Evolutionary conservation across 129 eudicot genomes (phyloP).

Genomic region (Arctium minus): DNA sequence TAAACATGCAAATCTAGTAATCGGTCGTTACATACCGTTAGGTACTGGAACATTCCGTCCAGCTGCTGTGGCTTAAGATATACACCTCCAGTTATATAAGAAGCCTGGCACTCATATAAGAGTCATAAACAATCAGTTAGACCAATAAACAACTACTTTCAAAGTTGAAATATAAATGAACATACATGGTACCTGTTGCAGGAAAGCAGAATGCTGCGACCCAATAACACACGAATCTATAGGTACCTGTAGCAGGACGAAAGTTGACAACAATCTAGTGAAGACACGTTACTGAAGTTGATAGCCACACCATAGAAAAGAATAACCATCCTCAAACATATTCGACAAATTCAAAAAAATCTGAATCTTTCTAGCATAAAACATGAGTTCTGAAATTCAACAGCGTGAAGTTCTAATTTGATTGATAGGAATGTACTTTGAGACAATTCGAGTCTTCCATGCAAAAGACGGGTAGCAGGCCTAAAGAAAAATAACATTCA

Average conservation of each 20-base stretch:
- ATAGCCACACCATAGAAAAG: not conserved
- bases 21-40: conserved; percentile 39
- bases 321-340: not conserved
- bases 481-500: too few species aligned
- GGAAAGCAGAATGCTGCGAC: conserved; percentile 70
- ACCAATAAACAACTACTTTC: not conserved
- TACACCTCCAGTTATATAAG: conserved; percentile 79
- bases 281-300: too few species aligned
- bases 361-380: not conserved
- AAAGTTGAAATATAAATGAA: not conserved
- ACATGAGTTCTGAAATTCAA: not conserved
- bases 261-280: not conserved
- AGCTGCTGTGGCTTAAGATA: conserved; percentile 62
- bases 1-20: not conserved
- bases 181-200: conserved; percentile 57
- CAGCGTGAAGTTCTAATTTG: too few species aligned
- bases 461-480: too few species aligned
- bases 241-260: conserved; percentile 41
- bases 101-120: conserved; percentile 42
- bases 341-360: not conserved
- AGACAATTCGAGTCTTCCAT: too few species aligned
- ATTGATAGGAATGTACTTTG: not conserved
- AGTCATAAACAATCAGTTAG: not conserved
- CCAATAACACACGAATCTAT: conserved; percentile 81
- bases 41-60: conserved; percentile 72